Evolutionary conservation across 1,139 yeast species (phyloP).

Genomic region (Saccharomyces uvarum): DNA sequence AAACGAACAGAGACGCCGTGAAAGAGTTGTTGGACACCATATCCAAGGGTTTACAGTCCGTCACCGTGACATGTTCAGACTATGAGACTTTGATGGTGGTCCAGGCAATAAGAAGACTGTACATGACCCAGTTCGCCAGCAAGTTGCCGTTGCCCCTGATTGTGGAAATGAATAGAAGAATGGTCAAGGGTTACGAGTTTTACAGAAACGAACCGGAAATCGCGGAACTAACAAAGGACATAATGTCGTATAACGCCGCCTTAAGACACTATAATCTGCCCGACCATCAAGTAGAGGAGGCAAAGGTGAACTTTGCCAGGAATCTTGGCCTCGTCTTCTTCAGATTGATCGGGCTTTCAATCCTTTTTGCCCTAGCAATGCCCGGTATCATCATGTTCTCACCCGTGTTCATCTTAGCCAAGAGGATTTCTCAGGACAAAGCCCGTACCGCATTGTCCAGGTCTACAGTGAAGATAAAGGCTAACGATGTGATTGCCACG

Average conservation of each 20-base stretch:
- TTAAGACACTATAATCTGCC: slow-evolving; percentile 67
- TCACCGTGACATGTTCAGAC: slow-evolving; percentile 87
- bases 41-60: slow-evolving; percentile 73
- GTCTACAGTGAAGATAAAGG: slow-evolving; percentile 83
- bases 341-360: slow-evolving; percentile 46
- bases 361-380: slow-evolving; percentile 55
- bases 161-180: slow-evolving; percentile 82
- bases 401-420: slow-evolving; percentile 80
- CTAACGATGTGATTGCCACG: slow-evolving; percentile 88
- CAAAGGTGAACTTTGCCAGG: slow-evolving; percentile 43
- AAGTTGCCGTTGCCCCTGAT: slow-evolving; percentile 72
- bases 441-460: slow-evolving; percentile 77
- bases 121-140: slow-evolving; percentile 64
- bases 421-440: slow-evolving; percentile 60
- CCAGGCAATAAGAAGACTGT: slow-evolving; percentile 87
- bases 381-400: slow-evolving; percentile 83
- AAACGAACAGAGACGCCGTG: slow-evolving; percentile 66
- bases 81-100: slow-evolving; percentile 86
- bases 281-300: slow-evolving; percentile 81
- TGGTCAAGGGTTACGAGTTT: slow-evolving; percentile 70
- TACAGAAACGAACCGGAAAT: slow-evolving; percentile 68
- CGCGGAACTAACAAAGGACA: slow-evolving; percentile 49
- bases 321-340: slow-evolving; percentile 44
- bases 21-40: slow-evolving; percentile 61
- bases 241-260: slow-evolving; percentile 59